Evolutionary conservation across 805 yeast species (phyloP).

Genomic region (Lachancea cidri): DNA sequence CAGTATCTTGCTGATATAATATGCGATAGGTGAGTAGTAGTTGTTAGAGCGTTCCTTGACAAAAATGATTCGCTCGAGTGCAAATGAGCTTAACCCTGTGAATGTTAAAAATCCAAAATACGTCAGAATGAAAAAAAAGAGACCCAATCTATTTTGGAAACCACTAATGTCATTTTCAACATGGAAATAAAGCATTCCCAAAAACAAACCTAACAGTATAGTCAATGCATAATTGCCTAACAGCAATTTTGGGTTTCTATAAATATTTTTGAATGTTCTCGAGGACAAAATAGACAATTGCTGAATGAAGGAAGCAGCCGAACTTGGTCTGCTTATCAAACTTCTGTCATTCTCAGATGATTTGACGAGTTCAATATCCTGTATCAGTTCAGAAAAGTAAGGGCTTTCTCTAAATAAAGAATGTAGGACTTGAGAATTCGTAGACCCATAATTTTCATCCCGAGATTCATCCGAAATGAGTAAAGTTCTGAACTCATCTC

Average conservation of each 20-base stretch:
- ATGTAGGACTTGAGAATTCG: slow-evolving; percentile 21
- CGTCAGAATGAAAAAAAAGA: slow-evolving; percentile 86
- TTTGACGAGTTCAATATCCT: slow-evolving; percentile 30
- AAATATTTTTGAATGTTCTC: slow-evolving; percentile 86
- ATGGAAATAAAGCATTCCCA: slow-evolving; percentile 81
- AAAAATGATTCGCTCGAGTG: slow-evolving; percentile 82
- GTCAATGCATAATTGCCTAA: slow-evolving; percentile 80
- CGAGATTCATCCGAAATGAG: slow-evolving; percentile 14
- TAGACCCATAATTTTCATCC: slow-evolving; percentile 12
- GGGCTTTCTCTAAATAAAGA: slow-evolving; percentile 33
- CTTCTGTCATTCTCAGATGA: slow-evolving; percentile 15
- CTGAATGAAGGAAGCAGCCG: slow-evolving; percentile 50
- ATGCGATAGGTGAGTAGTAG: slow-evolving; percentile 83
- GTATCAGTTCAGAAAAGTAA: slow-evolving; percentile 25
- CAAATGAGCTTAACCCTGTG: slow-evolving; percentile 86
- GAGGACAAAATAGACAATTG: slow-evolving; percentile 75
- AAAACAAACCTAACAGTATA: slow-evolving; percentile 68
- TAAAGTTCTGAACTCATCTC: slow-evolving; percentile 54
- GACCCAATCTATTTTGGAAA: slow-evolving; percentile 90
- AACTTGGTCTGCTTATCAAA: slow-evolving; percentile 5
- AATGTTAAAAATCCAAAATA: slow-evolving; percentile 91
- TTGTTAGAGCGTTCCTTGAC: slow-evolving; percentile 92
- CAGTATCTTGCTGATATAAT: slow-evolving; percentile 75
- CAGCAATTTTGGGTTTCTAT: slow-evolving; percentile 86
- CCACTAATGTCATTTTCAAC: slow-evolving; percentile 89